Evolutionary conservation across 306 rosid species (phyloP), one percentile per base, ranked within the genome.

Genomic region (Acacia melanoxylon): DNA sequence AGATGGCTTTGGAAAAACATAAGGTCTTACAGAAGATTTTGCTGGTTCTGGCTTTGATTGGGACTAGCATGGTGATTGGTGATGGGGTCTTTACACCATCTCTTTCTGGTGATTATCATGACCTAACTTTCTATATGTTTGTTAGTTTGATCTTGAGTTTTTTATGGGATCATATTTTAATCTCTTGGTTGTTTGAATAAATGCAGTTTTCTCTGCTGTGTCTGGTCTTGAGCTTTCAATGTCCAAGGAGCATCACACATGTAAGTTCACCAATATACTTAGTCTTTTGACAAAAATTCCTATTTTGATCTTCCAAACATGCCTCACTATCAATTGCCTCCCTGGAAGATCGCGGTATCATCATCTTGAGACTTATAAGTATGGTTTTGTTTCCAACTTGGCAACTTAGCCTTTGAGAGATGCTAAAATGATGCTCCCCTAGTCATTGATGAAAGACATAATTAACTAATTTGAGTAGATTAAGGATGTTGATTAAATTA

Each of bases 41-140:
- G 89, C 94, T 95, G n/a, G 83, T 95, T 27, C 90, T 95, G 45
- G 92, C 99, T 82, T 86, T 95, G 90, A 81, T 93, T 86, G 99
- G 99, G 42, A 83, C 99, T 87, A 93, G 94, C 84, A 93, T 95
- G 98, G 99, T 93, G 79, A 95, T 95, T 76, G 98, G 99, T 42
- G 99, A 95, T 88, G 99, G 98, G 49, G 92, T 95, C 77, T 86
- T 95, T 51, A 91, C 99, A 17, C 99, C 99, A 0, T 93, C 99
- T 78, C 78, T 95, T 90, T 93, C 98, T 66, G 98, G 99, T 95
- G 78, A 80, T 65, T 77, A 80, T 65, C 74, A 52, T 22, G 75
- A 25, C 19, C 6, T 42, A 24, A 42, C 72, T 33, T 62, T 68
- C 14, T 56, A 35, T 62, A 42, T 56, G 37, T 48, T 79, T 76